Percentiles rank a stretch among this genome's conserved stretches.
These are phyloP conservation scores for Gonapodya prolifera DNA, from an alignment of 192 early-diverging fungal species.

Conservation along the genomic window DNA sequence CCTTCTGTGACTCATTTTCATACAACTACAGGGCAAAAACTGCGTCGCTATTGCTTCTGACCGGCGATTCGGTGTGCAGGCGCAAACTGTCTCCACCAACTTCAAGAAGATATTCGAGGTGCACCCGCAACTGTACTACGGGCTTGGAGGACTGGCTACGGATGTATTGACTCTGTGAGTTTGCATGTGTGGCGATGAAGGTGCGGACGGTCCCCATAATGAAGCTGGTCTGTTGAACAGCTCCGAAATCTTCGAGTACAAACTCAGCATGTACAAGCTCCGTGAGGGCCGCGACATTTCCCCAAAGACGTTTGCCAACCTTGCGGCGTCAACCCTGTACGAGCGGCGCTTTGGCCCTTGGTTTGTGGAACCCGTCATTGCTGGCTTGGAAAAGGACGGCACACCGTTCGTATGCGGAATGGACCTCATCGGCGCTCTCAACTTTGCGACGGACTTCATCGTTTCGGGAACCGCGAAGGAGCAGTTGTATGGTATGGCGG, in stretches of 20 bases:
- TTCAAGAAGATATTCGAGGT: slow-evolving; percentile 90
- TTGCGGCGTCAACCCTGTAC: slow-evolving; percentile 93
- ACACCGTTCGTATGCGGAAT: slow-evolving; percentile 86
- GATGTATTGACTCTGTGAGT: slow-evolving; percentile 91
- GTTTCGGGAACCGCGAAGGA: slow-evolving; percentile 78
- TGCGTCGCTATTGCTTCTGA: slow-evolving; percentile 97
- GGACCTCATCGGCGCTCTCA: slow-evolving; percentile 93
- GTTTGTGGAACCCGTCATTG: slow-evolving; percentile 88
- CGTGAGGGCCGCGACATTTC: slow-evolving; percentile 91
- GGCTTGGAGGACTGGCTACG: slow-evolving; percentile 87
- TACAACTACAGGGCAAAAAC: slow-evolving; percentile 96
- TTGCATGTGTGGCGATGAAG: too few species aligned
- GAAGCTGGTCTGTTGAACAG: slow-evolving; percentile 24
- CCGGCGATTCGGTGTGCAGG: slow-evolving; percentile 82
- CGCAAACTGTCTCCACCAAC: slow-evolving; percentile 83
- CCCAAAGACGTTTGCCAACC: slow-evolving; percentile 80
- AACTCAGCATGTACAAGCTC: slow-evolving; percentile 91
- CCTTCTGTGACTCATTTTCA: slow-evolving; percentile 36
- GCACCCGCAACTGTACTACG: slow-evolving; percentile 75
- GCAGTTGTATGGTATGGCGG: slow-evolving; percentile 92
- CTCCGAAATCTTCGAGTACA: slow-evolving; percentile 77
- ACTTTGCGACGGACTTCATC: slow-evolving; percentile 86
- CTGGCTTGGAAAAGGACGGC: slow-evolving; percentile 81
- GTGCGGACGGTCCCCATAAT: not conserved
- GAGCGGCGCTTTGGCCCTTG: slow-evolving; percentile 90